These are phyloP conservation scores for Didymella sp. DNA, from an alignment of 2,329 filamentous ascomycete species.

Conservation along the genomic window DNA sequence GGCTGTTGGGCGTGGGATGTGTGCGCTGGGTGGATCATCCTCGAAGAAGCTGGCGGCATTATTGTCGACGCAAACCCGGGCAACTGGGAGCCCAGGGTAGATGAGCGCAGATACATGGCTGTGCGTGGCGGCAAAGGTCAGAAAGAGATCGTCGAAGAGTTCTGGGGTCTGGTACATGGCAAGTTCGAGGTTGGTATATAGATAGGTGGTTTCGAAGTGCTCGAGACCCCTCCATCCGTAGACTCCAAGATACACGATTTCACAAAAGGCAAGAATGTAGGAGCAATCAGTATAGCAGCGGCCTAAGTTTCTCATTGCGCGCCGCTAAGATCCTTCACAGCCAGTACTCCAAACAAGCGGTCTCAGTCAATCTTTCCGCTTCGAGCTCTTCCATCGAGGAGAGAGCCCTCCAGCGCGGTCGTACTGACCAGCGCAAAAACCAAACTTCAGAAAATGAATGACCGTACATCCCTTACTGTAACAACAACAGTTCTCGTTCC, in stretches of 20 bases:
- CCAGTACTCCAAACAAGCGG: constrained; percentile 36
- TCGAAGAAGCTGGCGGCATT: constrained; percentile 75
- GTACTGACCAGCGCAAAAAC: constrained; percentile 34
- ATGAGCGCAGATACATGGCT: constrained; percentile 64
- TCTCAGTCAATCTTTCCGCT: constrained; percentile 38
- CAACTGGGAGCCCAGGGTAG: constrained; percentile 66
- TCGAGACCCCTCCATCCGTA: constrained; percentile 2
- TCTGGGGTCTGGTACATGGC: constrained; percentile 57
- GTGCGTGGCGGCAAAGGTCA: constrained; percentile 56
- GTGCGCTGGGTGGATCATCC: constrained; percentile 79
- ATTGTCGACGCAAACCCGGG: constrained; percentile 78
- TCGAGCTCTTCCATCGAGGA: constrained; percentile 30
- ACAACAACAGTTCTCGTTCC: constrained; percentile 26
- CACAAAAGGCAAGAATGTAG: constrained; percentile 3
- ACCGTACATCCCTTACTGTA: constrained; percentile 20
- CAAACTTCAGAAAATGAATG: constrained; percentile 31
- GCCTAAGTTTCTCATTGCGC: constrained; percentile 39
- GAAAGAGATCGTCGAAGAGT: constrained; percentile 56
- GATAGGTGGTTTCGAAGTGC: constrained; percentile 12
- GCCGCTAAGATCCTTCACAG: constrained; percentile 35
- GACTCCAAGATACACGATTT: neutral
- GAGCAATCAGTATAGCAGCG: constrained; percentile 34
- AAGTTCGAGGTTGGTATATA: constrained; percentile 53
- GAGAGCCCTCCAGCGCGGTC: constrained; percentile 35
- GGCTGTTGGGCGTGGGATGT: constrained; percentile 89